Base-by-base conservation (phyloP, 2,329 filamentous ascomycete species). In the Stagonosporopsis chrysanthemi region DNA sequence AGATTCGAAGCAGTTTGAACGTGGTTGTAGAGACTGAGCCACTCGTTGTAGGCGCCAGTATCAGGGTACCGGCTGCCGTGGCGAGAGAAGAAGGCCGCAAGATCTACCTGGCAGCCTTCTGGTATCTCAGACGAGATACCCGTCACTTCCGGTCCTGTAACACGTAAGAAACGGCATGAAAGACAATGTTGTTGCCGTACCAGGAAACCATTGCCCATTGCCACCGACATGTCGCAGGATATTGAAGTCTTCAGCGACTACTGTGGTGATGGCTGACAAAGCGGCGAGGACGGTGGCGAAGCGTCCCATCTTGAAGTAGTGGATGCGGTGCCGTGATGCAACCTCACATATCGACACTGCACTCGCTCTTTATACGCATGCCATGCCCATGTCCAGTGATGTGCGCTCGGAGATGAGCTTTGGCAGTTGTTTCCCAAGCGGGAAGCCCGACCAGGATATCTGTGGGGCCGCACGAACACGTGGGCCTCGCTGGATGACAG, bases 31-130 rank as follows among this genome's bases (percentile, higher is more conserved):
- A 81, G 67, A 11, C 65, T 65, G 3, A 70, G 63, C 87, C 87
- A 90, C 42, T 80, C 79, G 5, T 77, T 75, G 58, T 88, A 88
- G 5, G 87, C 85, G 4, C 86, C 84, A 1, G 75, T 75, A 60
- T 88, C 87, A 0, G 86, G 86, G 65, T 84, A 90, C 39, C 86
- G 80, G 39, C 84, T 87, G 17, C 87, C 87, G 75, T 88, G 87
- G 17, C 86, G 82, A 2, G 81, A 79, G 31, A 86, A 75, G 59
- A 86, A 88, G 5, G 84, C 83, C 3, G 83, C 86, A 64, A 86
- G 82, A 56, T 89, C 84, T 4, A 89, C 82, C 9, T 75, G 76
- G 68, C 87, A 89, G 40, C 81, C 79, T 1, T 81, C 77, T 0
- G 86, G 86, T 1, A 85, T 77, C 4, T 82, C 78, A 28, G 81